Evolutionary conservation across 768 basidiomycete species (phyloP), one percentile per base, ranked within the genome.

Genomic region (Mycena galopus): DNA sequence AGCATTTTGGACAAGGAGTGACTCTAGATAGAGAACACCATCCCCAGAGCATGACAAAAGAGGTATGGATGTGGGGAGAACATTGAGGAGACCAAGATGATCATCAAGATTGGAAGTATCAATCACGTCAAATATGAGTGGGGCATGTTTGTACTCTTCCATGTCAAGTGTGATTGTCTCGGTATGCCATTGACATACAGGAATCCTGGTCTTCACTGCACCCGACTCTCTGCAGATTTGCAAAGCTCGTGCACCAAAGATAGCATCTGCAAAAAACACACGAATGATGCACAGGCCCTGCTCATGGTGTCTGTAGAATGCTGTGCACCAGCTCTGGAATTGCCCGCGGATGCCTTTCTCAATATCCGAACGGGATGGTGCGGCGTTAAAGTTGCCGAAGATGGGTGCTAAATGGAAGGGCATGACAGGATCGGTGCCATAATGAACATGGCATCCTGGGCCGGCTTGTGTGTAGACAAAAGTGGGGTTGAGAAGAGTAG

Each of bases 31-130:
- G 16, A 89, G 74, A 8, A 83, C 78, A 5, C 67, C 62, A 39
- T 53, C 63, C 33, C 58, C 57, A 27, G 84, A 76, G 30, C 77
- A 79, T 11, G 50, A 66, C 0, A 88, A 79, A 2, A 89, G 75
- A 7, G 87, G 87, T 5, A 81, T 66, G 1, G 84, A 76, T 11
- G 79, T 78, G 35, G 83, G 56, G 3, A 89, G 77, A 55, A 88
- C 65, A 64, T 89, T 89, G n/a, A 89, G n/a, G n/a, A n/a, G n/a
- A n/a, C n/a, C n/a, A n/a, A n/a, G n/a, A n/a, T n/a, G n/a, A n/a
- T n/a, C n/a, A 4, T 80, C 73, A 30, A 89, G 78, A 69, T 89
- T 88, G 30, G 88, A 88, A 2, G 88, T 86, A 44, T 89, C 87
- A 35, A 89, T 84, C 63, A 86, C 80, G 71, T 87, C 79, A 75